phyloP scores from a whole-genome alignment of 2,329 filamentous ascomycete genomes.

The Aspergillus uvarum region DNA sequence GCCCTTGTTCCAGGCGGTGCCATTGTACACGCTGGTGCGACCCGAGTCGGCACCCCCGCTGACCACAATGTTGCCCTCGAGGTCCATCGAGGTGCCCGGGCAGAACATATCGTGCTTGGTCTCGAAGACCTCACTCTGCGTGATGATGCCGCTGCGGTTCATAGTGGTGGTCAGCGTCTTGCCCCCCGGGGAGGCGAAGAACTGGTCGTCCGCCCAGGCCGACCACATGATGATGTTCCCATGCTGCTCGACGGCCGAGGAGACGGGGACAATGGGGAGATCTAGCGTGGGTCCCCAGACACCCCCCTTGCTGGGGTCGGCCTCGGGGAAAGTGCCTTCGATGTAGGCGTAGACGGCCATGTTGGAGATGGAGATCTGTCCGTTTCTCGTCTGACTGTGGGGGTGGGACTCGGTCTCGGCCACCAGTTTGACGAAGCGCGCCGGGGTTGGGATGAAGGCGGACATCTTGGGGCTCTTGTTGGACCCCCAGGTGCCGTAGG shows the following conservation, averaged over 20 bases:
- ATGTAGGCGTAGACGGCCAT: conserved; percentile 5
- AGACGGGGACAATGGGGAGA: conserved; percentile 28
- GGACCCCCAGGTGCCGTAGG: conserved; percentile 23
- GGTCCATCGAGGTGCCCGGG: conserved; percentile 27
- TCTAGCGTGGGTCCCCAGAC: conserved; percentile 29
- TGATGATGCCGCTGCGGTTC: conserved; percentile 40
- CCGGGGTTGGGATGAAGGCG: conserved; percentile 17
- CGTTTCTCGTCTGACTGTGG: neutral
- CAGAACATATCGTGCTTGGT: conserved; percentile 33
- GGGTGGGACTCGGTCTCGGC: neutral
- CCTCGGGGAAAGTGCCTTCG: conserved; percentile 11
- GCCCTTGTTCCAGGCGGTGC: conserved; percentile 40
- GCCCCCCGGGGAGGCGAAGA: conserved; percentile 18
- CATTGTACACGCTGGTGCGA: conserved; percentile 52
- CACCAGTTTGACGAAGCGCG: conserved; percentile 15
- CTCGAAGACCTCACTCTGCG: conserved; percentile 19
- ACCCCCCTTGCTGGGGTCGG: conserved; percentile 18
- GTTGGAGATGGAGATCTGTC: neutral
- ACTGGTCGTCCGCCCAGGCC: conserved; percentile 19
- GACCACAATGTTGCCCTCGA: conserved; percentile 45
- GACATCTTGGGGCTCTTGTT: conserved; percentile 21
- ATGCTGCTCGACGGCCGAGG: conserved; percentile 20
- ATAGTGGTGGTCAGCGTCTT: conserved; percentile 21
- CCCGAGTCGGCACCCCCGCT: conserved; percentile 54
- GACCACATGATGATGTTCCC: conserved; percentile 19